Evolutionary conservation across 352 stramenopile genomes (phyloP).

Genomic region (Globisporangium heterothallicum): DNA sequence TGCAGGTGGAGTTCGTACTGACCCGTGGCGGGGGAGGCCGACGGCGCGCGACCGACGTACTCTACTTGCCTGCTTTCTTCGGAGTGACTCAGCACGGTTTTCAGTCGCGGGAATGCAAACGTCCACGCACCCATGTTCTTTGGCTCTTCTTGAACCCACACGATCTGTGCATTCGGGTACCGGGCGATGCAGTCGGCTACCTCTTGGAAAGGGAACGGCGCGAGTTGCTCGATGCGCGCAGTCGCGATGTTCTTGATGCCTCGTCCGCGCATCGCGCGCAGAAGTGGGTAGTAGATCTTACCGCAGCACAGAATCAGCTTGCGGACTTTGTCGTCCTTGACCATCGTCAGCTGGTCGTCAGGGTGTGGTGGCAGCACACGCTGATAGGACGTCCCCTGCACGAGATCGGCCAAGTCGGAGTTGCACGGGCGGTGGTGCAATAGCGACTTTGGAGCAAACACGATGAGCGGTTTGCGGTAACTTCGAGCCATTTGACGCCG

Average conservation of each 20-base stretch:
- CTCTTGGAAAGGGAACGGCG: slow-evolving; percentile 97
- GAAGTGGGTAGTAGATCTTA: slow-evolving; percentile 81
- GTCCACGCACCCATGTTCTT: slow-evolving; percentile 98
- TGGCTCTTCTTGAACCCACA: slow-evolving; percentile 98
- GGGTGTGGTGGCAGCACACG: slow-evolving; percentile 70
- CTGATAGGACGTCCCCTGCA: slow-evolving; percentile 47
- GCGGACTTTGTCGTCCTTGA: slow-evolving; percentile 58
- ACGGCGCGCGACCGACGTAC: slow-evolving; percentile 94
- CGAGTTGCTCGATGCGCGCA: slow-evolving; percentile 79
- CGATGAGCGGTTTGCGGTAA: slow-evolving; percentile 76
- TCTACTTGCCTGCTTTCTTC: slow-evolving; percentile 44
- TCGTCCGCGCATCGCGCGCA: slow-evolving; percentile 53
- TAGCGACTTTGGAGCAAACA: slow-evolving; percentile 82
- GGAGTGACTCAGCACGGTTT: slow-evolving; percentile 90
- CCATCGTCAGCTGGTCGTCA: slow-evolving; percentile 62
- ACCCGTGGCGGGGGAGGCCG: slow-evolving; percentile 94
- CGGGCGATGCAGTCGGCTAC: slow-evolving; percentile 85
- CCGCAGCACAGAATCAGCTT: slow-evolving; percentile 78
- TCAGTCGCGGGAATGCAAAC: slow-evolving; percentile 90
- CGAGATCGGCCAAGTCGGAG: slow-evolving; percentile 68
- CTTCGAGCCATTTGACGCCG: slow-evolving; percentile 71
- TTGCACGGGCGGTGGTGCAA: slow-evolving; percentile 78
- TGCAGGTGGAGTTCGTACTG: slow-evolving; percentile 92
- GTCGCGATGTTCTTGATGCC: slow-evolving; percentile 62
- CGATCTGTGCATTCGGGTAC: slow-evolving; percentile 95